phyloP scores from a whole-genome alignment of 805 yeast genomes.

The Nakazawaea molendinolei region DNA sequence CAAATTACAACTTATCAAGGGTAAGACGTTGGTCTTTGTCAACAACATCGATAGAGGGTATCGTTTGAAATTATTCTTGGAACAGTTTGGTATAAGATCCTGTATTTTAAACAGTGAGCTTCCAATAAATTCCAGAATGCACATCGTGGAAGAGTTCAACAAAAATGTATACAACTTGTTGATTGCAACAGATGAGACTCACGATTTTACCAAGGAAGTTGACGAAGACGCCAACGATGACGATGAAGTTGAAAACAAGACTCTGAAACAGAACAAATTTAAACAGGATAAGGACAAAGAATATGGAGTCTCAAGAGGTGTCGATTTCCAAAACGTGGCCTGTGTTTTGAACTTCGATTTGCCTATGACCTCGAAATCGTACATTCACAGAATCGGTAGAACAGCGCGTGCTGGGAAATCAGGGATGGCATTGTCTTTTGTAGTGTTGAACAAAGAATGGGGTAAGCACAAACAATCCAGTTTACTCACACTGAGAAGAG shows the following conservation, averaged over 20 bases:
- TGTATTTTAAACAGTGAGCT: slow-evolving; percentile 88
- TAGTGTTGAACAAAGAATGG: slow-evolving; percentile 73
- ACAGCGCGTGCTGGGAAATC: slow-evolving; percentile 97
- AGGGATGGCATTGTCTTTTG: slow-evolving; percentile 92
- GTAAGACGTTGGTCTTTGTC: slow-evolving; percentile 86
- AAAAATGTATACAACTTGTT: slow-evolving; percentile 78
- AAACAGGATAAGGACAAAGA: slow-evolving; percentile 52
- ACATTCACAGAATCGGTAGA: slow-evolving; percentile 91
- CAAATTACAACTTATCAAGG: slow-evolving; percentile 81
- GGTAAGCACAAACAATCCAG: slow-evolving; percentile 85
- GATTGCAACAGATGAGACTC: slow-evolving; percentile 92
- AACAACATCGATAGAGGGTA: slow-evolving; percentile 95
- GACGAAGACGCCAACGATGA: slow-evolving; percentile 36
- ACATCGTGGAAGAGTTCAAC: slow-evolving; percentile 92
- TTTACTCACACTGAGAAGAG: slow-evolving; percentile 63
- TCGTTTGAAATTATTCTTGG: slow-evolving; percentile 81
- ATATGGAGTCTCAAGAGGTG: slow-evolving; percentile 94
- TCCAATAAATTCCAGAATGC: slow-evolving; percentile 88
- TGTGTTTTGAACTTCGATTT: slow-evolving; percentile 94
- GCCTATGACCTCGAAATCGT: slow-evolving; percentile 83
- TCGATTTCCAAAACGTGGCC: slow-evolving; percentile 92
- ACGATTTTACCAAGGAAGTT: slow-evolving; percentile 47
- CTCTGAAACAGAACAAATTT: slow-evolving; percentile 21
- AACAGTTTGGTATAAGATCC: slow-evolving; percentile 88
- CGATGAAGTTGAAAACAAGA: slow-evolving; percentile 16